Evolutionary conservation across 768 basidiomycete genomes (phyloP).

Genomic region (Zangia roseola): DNA sequence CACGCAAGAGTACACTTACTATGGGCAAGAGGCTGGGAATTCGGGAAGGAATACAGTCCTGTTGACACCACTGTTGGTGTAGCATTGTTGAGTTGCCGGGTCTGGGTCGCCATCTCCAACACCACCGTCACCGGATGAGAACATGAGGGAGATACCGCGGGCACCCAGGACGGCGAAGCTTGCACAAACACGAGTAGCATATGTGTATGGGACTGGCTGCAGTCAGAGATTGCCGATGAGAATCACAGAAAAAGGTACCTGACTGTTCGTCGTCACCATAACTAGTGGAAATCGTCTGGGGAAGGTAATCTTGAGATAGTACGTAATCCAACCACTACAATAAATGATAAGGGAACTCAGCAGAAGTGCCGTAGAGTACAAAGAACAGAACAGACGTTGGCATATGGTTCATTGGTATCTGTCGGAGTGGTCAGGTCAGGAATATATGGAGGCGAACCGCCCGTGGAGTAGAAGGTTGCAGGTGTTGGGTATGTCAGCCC

Average conservation of each 20-base stretch:
- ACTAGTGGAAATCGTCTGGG: conserved; percentile 67
- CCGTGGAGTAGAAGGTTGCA: conserved; percentile 59
- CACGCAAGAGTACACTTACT: conserved; percentile 32
- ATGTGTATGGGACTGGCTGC: conserved; percentile 50
- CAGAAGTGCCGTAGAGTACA: not conserved
- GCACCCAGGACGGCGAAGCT: conserved; percentile 67
- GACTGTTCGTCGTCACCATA: conserved; percentile 76
- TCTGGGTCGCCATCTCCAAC: conserved; percentile 62
- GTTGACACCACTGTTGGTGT: conserved; percentile 58
- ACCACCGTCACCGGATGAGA: conserved; percentile 66
- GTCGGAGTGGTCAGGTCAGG: conserved; percentile 42
- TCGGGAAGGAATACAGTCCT: conserved; percentile 49
- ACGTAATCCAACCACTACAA: conserved; percentile 62
- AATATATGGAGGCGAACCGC: conserved; percentile 57
- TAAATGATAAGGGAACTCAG: conserved; percentile 3
- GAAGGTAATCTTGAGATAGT: conserved; percentile 43
- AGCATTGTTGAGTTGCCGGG: conserved; percentile 52
- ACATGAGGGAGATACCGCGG: conserved; percentile 63
- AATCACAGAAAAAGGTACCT: conserved; percentile 32
- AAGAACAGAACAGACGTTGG: conserved; percentile 30
- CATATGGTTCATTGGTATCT: conserved; percentile 51
- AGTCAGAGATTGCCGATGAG: not conserved
- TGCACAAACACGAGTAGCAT: conserved; percentile 56
- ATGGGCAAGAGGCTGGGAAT: conserved; percentile 66
- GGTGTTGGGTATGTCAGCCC: conserved; percentile 64